Percentiles rank a stretch among this genome's conserved stretches.
phyloP scores from a whole-genome alignment of 2,329 filamentous ascomycete genomes.

The Neodidymelliopsis sp. region DNA sequence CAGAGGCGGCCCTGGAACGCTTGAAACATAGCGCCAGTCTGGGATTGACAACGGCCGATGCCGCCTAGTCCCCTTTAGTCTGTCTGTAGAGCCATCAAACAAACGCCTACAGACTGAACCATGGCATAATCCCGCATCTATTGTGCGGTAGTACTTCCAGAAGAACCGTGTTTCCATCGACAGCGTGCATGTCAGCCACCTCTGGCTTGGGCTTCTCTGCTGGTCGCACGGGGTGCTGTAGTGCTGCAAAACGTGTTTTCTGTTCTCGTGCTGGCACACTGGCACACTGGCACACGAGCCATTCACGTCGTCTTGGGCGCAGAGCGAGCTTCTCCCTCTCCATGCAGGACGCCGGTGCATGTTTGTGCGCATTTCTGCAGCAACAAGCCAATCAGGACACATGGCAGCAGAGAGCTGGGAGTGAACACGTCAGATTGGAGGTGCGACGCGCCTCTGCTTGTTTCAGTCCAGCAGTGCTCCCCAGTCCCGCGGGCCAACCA shows the following conservation, averaged over 20 bases:
- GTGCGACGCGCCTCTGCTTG: constrained; percentile 39
- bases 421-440: constrained; percentile 41
- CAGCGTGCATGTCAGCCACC: not conserved
- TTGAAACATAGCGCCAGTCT: constrained; percentile 40
- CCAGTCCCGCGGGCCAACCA: constrained; percentile 31
- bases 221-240: not conserved
- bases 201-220: no score
- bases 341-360: not conserved
- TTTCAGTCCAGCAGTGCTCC: constrained; percentile 31
- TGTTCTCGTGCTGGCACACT: constrained; percentile 10
- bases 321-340: not conserved
- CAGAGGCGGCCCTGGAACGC: not conserved
- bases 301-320: no score
- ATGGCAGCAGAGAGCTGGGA: constrained; percentile 13
- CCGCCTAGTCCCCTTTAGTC: constrained; percentile 20
- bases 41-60: constrained; percentile 30
- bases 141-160: constrained; percentile 12
- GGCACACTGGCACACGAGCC: no score
- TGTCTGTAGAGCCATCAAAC: constrained; percentile 12
- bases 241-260: constrained; percentile 6
- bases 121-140: constrained; percentile 17
- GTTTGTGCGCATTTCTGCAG: not conserved
- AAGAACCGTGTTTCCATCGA: constrained; percentile 22
- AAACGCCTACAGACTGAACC: constrained; percentile 5
- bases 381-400: constrained; percentile 19